These are phyloP conservation scores for Alternaria sp. DNA, from an alignment of 2,329 filamentous ascomycete species.

Conservation along the genomic window DNA sequence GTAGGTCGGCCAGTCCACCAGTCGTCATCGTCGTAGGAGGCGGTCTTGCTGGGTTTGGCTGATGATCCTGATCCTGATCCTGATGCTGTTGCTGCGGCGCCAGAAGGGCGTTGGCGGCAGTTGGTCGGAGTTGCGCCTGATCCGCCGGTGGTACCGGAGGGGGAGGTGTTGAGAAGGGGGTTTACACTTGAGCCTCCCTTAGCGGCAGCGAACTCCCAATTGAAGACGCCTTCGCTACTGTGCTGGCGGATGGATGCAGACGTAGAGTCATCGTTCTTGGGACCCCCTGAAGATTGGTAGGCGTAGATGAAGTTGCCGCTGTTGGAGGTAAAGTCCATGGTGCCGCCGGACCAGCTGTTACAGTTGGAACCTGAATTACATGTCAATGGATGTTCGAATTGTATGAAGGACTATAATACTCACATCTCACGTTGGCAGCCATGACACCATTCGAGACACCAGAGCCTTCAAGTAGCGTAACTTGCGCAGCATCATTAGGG, in stretches of 20 bases:
- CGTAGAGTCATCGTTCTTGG: conserved; percentile 59
- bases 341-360: conserved; percentile 61
- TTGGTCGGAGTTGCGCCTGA: conserved; percentile 27
- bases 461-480: conserved; percentile 62
- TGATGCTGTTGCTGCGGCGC: conserved; percentile 14
- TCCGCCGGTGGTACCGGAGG: conserved; percentile 31
- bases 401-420: conserved; percentile 1
- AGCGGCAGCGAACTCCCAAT: conserved; percentile 59
- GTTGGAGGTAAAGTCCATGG: conserved; percentile 58
- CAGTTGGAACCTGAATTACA: conserved; percentile 59
- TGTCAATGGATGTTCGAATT: conserved; percentile 15
- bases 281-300: conserved; percentile 53
- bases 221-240: conserved; percentile 52
- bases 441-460: conserved; percentile 63
- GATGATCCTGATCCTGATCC: neutral
- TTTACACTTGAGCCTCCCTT: conserved; percentile 60
- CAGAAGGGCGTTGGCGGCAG: conserved; percentile 42
- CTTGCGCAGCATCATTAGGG: conserved; percentile 53
- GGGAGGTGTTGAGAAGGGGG: conserved; percentile 48
- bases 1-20: conserved; percentile 19
- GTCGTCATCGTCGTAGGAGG: neutral
- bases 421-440: conserved; percentile 66
- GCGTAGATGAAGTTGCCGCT: conserved; percentile 63
- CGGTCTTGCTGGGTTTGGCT: neutral
- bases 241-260: conserved; percentile 58